Evolutionary conservation across 1,284 basidiomycete species (phyloP).

Genomic region (Tetrapyrgos nigripes): DNA sequence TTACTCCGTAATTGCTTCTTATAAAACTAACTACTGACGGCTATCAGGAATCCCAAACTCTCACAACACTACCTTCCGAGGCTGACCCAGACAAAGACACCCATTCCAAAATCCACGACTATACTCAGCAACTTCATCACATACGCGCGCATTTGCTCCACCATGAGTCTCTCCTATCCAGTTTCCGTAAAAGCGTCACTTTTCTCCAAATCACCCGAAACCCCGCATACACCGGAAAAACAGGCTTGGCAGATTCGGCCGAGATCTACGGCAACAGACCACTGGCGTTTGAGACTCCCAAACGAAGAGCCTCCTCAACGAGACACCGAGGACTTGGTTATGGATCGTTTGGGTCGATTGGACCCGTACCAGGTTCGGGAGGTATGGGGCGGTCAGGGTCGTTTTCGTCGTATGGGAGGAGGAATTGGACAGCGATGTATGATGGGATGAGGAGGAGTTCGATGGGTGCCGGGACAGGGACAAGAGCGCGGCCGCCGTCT

Average conservation of each 20-base stretch:
- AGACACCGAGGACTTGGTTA: not conserved
- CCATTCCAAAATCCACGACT: constrained; percentile 17
- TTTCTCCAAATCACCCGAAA: constrained; percentile 53
- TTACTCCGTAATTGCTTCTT: not conserved
- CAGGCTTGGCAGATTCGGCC: constrained; percentile 21
- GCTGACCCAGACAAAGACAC: constrained; percentile 13
- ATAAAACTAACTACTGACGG: not conserved
- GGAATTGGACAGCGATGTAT: too few species aligned
- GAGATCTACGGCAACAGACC: constrained; percentile 22
- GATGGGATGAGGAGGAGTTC: too few species aligned
- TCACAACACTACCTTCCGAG: constrained; percentile 27
- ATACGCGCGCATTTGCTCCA: constrained; percentile 61
- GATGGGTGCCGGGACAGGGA: constrained; percentile 8
- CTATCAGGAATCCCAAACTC: constrained; percentile 48
- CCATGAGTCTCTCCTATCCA: constrained; percentile 54
- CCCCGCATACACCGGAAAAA: constrained; percentile 30
- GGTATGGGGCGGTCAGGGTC: constrained; percentile 9
- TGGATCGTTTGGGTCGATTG: not conserved
- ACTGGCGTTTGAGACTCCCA: not conserved
- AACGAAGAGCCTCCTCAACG: not conserved
- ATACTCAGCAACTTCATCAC: constrained; percentile 56
- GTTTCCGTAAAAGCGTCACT: constrained; percentile 53
- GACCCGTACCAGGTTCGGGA: not conserved
- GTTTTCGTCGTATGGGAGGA: too few species aligned
- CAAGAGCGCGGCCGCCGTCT: not conserved